Evolutionary conservation across 176 grass and related monocot genomes (phyloP).

Genomic region (Phragmites australis): DNA sequence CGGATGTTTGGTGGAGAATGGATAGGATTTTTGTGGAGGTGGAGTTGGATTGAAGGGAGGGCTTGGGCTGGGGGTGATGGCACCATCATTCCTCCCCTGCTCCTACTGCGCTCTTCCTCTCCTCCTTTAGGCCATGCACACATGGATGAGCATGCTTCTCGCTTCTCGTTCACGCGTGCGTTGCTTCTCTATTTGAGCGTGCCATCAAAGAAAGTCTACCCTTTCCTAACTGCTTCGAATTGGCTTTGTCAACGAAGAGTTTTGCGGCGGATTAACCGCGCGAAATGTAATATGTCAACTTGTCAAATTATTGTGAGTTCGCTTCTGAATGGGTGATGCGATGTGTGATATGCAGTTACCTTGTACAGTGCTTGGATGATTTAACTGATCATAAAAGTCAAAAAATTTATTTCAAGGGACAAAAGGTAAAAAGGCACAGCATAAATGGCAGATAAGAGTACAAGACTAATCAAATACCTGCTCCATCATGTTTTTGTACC

Average conservation of each 20-base stretch:
- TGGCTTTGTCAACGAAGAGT: neutral
- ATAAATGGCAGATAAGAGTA: neutral
- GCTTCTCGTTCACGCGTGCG: constrained; percentile 40
- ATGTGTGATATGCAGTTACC: neutral
- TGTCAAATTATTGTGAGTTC: neutral
- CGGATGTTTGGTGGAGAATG: constrained; percentile 30
- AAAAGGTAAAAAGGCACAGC: neutral
- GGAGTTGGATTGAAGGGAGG: constrained; percentile 97
- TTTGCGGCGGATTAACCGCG: neutral
- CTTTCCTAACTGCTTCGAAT: constrained; percentile 14
- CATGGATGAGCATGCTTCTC: neutral
- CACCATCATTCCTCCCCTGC: constrained; percentile 31
- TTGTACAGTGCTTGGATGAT: neutral
- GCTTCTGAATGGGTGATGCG: too few relatives aligned
- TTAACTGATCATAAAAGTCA: neutral
- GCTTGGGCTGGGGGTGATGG: constrained; percentile 42
- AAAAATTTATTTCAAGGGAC: too few relatives aligned
- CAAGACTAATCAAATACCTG: neutral
- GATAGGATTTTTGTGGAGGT: constrained; percentile 41
- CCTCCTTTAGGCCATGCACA: neutral
- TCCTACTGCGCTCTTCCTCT: neutral
- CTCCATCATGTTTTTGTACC: neutral
- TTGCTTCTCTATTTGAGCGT: constrained; percentile 29
- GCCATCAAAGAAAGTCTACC: neutral
- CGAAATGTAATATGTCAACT: neutral